Conservation (phyloP, 176 grass and related monocot species). For the Juncus inflexus region DNA sequence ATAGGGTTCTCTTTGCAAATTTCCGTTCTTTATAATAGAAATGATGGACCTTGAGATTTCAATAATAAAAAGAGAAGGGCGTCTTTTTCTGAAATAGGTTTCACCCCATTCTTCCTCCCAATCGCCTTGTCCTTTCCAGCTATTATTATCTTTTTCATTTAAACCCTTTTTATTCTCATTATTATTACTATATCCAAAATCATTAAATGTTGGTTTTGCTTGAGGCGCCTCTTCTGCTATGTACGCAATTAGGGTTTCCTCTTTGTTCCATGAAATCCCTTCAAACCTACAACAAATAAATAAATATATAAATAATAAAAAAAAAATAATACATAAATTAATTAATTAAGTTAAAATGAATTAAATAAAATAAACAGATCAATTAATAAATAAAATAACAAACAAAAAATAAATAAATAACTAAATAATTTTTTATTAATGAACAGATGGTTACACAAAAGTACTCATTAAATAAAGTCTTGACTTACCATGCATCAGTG, state of each 20-base stretch:
- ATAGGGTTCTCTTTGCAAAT: too few species aligned
- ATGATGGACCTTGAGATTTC: conserved; percentile 52
- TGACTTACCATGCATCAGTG: conserved; percentile 61
- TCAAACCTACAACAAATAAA: conserved; percentile 53
- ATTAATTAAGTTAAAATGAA: too few species aligned
- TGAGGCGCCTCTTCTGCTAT: conserved; percentile 80
- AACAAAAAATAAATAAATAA: too few species aligned
- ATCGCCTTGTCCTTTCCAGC: conserved; percentile 96
- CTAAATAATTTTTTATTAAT: too few species aligned
- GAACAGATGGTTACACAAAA: too few species aligned
- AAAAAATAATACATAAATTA: too few species aligned
- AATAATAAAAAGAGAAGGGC: conserved; percentile 70
- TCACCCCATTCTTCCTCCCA: conserved; percentile 91
- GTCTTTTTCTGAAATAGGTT: conserved; percentile 85
- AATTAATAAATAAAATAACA: too few species aligned
- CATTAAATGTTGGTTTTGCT: conserved; percentile 69
- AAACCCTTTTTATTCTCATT: conserved; percentile 37
- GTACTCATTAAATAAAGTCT: not conserved
- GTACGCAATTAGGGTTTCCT: conserved; percentile 77
- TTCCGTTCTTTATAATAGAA: not conserved
- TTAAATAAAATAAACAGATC: too few species aligned
- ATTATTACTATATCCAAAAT: conserved; percentile 52
- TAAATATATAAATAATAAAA: too few species aligned
- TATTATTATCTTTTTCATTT: conserved; percentile 65
- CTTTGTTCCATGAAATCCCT: conserved; percentile 94